These are phyloP conservation scores for Tolypocladium pustulatum DNA, from an alignment of 2,329 filamentous ascomycete species.

Conservation along the genomic window DNA sequence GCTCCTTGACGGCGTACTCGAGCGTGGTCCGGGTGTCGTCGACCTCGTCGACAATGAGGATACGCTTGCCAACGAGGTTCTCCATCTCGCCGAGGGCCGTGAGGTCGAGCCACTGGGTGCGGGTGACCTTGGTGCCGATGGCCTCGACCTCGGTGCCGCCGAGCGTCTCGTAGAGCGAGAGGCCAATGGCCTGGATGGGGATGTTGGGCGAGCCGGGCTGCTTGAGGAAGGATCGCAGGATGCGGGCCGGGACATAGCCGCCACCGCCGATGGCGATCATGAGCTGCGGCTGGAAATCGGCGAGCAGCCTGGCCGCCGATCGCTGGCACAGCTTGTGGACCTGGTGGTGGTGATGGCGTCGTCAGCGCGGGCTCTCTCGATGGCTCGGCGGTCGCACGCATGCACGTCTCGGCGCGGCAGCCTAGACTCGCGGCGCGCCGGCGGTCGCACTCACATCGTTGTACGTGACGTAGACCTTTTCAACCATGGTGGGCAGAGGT, in stretches of 20 bases:
- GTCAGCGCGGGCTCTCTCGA: constrained; percentile 4
- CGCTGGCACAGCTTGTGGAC: constrained; percentile 96
- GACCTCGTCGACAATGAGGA: constrained; percentile 90
- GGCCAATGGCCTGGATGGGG: constrained; percentile 96
- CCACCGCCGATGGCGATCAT: constrained; percentile 98
- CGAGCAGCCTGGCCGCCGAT: constrained; percentile 69
- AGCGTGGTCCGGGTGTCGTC: constrained; percentile 91
- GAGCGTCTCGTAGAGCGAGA: constrained; percentile 91
- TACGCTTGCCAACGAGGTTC: constrained; percentile 81
- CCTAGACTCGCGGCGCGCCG: not conserved
- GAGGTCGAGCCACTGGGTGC: constrained; percentile 96
- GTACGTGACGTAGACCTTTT: constrained; percentile 86
- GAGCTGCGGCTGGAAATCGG: constrained; percentile 81
- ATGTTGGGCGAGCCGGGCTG: constrained; percentile 81
- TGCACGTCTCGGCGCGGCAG: not conserved
- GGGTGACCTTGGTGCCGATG: constrained; percentile 86
- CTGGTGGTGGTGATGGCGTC: constrained; percentile 33
- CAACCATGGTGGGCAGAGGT: constrained; percentile 49
- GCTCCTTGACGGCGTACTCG: constrained; percentile 85
- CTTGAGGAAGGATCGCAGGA: constrained; percentile 96
- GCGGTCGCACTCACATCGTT: constrained; percentile 60
- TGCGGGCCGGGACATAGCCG: constrained; percentile 93
- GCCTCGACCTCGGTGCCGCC: constrained; percentile 50
- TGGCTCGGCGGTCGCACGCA: not conserved
- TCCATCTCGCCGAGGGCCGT: constrained; percentile 72